Evolutionary conservation across 2,329 filamentous ascomycete species (phyloP).

Genomic region (Plenodomus biglobosus): DNA sequence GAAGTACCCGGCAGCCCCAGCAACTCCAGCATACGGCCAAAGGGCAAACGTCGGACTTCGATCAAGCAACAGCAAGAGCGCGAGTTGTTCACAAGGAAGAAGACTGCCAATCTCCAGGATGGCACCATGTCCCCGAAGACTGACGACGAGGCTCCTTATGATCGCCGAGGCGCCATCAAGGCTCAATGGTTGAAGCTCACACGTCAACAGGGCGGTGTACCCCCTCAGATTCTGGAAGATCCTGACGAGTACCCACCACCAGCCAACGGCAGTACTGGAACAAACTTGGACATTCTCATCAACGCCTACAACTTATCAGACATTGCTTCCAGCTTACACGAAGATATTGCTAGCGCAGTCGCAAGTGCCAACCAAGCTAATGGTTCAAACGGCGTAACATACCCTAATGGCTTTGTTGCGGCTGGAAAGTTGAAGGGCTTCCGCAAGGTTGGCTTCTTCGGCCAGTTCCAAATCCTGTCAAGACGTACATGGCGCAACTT

Average conservation of each 20-base stretch:
- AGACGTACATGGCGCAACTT: conserved; percentile 94
- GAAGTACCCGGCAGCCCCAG: conserved; percentile 59
- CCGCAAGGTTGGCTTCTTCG: conserved; percentile 72
- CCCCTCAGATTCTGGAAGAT: conserved; percentile 69
- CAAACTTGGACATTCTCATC: conserved; percentile 81
- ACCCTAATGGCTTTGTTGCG: conserved; percentile 55
- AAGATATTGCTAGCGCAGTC: conserved; percentile 76
- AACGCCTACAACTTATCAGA: conserved; percentile 74
- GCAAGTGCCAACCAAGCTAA: conserved; percentile 67
- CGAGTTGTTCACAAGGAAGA: conserved; percentile 84
- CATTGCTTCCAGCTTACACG: conserved; percentile 70
- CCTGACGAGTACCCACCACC: conserved; percentile 61
- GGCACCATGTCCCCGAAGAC: conserved; percentile 60
- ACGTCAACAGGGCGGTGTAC: conserved; percentile 55
- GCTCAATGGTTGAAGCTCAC: conserved; percentile 63
- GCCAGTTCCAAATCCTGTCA: conserved; percentile 88
- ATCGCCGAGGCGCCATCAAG: conserved; percentile 54
- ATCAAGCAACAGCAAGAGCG: conserved; percentile 84
- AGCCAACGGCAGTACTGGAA: conserved; percentile 60
- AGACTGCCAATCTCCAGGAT: conserved; percentile 56
- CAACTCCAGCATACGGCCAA: conserved; percentile 65
- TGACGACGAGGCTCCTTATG: conserved; percentile 60
- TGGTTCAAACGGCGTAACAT: conserved; percentile 59
- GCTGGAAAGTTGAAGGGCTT: conserved; percentile 74
- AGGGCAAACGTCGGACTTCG: conserved; percentile 72